Percentiles rank a stretch among this genome's conserved stretches.
phyloP scores from a whole-genome alignment of 2,329 filamentous ascomycete genomes.

The Rhynchosporium graminicola region DNA sequence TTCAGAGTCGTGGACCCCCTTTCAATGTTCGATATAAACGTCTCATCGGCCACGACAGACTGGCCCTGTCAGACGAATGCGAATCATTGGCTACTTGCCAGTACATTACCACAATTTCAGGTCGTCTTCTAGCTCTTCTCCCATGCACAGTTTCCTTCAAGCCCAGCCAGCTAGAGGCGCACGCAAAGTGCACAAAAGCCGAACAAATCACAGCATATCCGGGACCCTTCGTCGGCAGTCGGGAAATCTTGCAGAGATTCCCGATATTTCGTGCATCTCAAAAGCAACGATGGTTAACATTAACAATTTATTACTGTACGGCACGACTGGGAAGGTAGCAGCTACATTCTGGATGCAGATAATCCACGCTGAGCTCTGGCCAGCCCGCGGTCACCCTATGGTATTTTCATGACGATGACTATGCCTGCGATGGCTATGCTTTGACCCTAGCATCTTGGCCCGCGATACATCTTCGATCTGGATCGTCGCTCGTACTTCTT shows the following conservation, averaged over 20 bases:
- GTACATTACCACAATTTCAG: too few relatives aligned
- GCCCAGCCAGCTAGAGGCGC: background rate
- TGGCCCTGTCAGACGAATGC: too few relatives aligned
- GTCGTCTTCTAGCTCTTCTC: too few relatives aligned
- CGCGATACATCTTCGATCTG: constrained; percentile 23
- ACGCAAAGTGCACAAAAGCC: constrained; percentile 13
- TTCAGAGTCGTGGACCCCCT: too few relatives aligned
- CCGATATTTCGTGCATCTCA: constrained; percentile 18
- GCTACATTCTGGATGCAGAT: background rate
- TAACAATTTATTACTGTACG: background rate
- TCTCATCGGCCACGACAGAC: too few relatives aligned
- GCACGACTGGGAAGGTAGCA: constrained; percentile 3
- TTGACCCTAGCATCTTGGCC: background rate
- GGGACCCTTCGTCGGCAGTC: constrained; percentile 29
- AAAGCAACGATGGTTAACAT: background rate
- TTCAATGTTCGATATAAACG: too few relatives aligned
- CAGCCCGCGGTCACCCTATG: background rate
- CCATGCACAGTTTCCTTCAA: background rate
- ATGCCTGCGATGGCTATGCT: background rate
- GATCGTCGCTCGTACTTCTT: constrained; percentile 27
- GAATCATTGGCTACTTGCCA: too few relatives aligned
- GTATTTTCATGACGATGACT: background rate
- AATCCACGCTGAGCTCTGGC: background rate
- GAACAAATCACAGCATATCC: constrained; percentile 13
- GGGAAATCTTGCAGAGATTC: constrained; percentile 4